phyloP scores from a whole-genome alignment of 1,284 basidiomycete species.

The Trametes hirsuta region DNA sequence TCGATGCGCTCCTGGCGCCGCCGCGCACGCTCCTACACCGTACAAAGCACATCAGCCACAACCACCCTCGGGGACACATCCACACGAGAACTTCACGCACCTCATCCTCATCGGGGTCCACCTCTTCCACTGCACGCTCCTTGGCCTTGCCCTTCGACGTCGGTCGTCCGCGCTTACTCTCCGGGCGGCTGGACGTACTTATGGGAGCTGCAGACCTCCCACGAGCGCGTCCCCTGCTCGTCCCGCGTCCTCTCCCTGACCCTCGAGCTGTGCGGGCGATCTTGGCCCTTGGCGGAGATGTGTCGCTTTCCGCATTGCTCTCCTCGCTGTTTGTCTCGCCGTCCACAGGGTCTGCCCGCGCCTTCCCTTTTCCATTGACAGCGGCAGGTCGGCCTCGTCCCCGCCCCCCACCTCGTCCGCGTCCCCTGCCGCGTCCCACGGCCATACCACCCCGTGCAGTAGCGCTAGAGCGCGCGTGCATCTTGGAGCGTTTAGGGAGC shows the following conservation, averaged over 20 bases:
- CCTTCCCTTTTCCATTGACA: constrained; percentile 10
- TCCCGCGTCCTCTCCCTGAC: constrained; percentile 8
- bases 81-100: constrained; percentile 9
- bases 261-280: constrained; percentile 14
- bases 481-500: constrained; percentile 30
- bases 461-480: constrained; percentile 13
- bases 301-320: constrained; percentile 4
- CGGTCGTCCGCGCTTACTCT: constrained; percentile 17
- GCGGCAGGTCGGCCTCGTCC: constrained; percentile 1
- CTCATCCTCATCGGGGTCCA: constrained; percentile 28
- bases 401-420: constrained; percentile 12
- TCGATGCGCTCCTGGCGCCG: constrained; percentile 33
- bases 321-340: constrained; percentile 6
- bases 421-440: not conserved
- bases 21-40: constrained; percentile 23
- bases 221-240: constrained; percentile 4
- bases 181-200: constrained; percentile 13
- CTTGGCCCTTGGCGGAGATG: constrained; percentile 18
- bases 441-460: not conserved
- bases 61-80: not conserved
- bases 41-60: not conserved
- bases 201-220: not conserved
- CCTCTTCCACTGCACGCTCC: constrained; percentile 18
- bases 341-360: constrained; percentile 9
- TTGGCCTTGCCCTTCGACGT: constrained; percentile 26